Percentiles rank a stretch among this genome's conserved stretches.
phyloP scores from a whole-genome alignment of 192 early-diverging fungal species.

The Backusella macrospora region DNA sequence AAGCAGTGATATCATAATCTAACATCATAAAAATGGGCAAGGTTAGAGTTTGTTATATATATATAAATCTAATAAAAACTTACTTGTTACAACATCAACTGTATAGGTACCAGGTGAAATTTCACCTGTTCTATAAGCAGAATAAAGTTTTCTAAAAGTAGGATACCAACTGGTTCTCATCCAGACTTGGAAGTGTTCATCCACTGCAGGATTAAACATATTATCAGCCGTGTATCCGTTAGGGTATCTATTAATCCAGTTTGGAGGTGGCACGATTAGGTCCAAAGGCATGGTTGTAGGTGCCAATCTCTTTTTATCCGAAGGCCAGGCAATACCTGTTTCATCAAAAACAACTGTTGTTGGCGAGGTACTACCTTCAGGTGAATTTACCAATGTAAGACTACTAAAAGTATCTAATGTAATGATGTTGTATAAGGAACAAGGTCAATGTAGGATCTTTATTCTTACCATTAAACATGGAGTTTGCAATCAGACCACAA shows the following conservation, averaged over 20 bases:
- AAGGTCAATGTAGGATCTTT: neutral
- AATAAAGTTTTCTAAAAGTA: constrained; percentile 95
- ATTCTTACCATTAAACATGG: constrained; percentile 87
- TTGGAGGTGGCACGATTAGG: constrained; percentile 81
- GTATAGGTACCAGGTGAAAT: constrained; percentile 73
- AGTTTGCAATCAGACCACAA: constrained; percentile 98
- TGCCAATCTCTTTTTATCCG: constrained; percentile 75
- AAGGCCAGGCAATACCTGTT: constrained; percentile 86
- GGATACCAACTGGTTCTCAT: constrained; percentile 97
- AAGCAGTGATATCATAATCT: constrained; percentile 86
- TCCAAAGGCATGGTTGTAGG: constrained; percentile 53
- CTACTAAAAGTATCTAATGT: constrained; percentile 62
- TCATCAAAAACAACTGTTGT: constrained; percentile 62
- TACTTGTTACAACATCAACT: constrained; percentile 77
- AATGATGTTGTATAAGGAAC: neutral
- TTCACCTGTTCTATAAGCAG: constrained; percentile 62
- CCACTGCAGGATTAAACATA: constrained; percentile 59
- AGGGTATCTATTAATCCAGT: constrained; percentile 73
- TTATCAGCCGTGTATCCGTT: constrained; percentile 54
- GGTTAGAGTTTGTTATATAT: constrained; percentile 3
- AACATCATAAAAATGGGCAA: too few relatives aligned
- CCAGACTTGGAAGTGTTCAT: constrained; percentile 97
- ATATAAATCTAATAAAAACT: constrained; percentile 31
- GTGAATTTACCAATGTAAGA: constrained; percentile 59
- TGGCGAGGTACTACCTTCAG: constrained; percentile 37